These are phyloP conservation scores for Astrephomene gubernaculifera DNA, from an alignment of 139 green algal genomes.

Conservation along the genomic window DNA sequence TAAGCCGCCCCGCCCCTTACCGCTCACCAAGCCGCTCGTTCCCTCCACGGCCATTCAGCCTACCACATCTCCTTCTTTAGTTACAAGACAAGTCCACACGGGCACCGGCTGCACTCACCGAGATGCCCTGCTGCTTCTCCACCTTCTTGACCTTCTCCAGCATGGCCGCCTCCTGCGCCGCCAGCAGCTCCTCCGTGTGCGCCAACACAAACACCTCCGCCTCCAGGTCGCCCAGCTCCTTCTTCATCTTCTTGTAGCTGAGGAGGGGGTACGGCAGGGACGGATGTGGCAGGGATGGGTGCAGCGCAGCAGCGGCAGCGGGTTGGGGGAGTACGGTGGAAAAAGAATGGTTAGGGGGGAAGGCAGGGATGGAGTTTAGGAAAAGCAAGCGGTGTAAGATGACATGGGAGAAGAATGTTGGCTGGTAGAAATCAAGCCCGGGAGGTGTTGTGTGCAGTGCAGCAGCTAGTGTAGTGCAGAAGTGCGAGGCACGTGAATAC, in stretches of 20 bases:
- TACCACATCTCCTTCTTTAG: too few species aligned
- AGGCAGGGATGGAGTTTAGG: neutral
- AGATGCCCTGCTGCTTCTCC: constrained; percentile 60
- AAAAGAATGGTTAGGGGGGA: neutral
- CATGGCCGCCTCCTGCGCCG: constrained; percentile 52
- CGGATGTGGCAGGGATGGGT: too few species aligned
- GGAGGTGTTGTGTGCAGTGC: neutral
- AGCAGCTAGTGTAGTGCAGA: too few species aligned
- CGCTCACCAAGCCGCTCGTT: too few species aligned
- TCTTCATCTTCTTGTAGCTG: constrained; percentile 75
- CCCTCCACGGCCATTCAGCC: too few species aligned
- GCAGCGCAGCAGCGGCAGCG: neutral
- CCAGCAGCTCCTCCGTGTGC: constrained; percentile 64
- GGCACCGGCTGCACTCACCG: neutral
- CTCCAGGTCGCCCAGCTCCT: constrained; percentile 63
- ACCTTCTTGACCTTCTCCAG: constrained; percentile 38
- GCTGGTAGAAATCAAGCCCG: too few species aligned
- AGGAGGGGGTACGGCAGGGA: neutral
- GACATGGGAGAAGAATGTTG: too few species aligned
- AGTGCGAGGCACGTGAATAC: too few species aligned
- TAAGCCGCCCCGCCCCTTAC: too few species aligned
- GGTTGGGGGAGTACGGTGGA: neutral
- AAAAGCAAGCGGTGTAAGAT: too few species aligned
- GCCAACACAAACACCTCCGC: constrained; percentile 65
- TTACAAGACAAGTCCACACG: neutral